Evolutionary conservation across 192 early-diverging fungal species (phyloP), one percentile per base, ranked within the genome.

Genomic region (Coemansia nantahalensis): DNA sequence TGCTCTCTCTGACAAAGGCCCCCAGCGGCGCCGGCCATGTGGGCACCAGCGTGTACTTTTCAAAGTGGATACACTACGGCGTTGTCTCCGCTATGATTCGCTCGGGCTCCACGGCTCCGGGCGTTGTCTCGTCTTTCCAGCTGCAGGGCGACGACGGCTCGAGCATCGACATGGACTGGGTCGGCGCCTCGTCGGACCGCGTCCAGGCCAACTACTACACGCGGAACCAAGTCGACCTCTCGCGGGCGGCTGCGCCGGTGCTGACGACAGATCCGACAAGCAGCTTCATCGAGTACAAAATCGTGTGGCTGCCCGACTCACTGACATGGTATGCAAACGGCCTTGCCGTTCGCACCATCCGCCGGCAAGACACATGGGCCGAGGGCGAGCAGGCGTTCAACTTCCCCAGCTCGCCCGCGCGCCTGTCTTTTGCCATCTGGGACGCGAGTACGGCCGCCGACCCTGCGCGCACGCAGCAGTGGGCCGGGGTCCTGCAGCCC

Each of bases 181-280:
- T 84, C 18, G 84, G 84, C 3, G 44, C 50, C 16, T 61, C 79
- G 16, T 68, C 80, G 2, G 69, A 69, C 23, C 68, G 70, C 36
- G 81, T 77, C 2, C 82, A 86, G 46, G 74, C 81, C n/a, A 84
- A 84, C 58, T 84, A 63, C 41, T 86, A 82, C 58, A 68, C 56
- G 19, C 51, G 68, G 16, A 65, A 51, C 44, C 55, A 77, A 45
- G 33, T 82, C 6, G 78, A 80, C 33, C 62, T 55, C 14, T 47
- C 49, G 9, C 37, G 54, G 33, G 63, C 59, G 7, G 34, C 35
- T 2, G 48, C 70, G 9, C 45, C 62, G 1, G 35, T 65, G 6
- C 42, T 74, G 26, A 2, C 70, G 4, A 42, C 9, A 2, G 64
- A 80, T 47, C 66, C 80, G 3, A 64, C 65, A 3, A 37, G 48